A percentile compares a stretch with the other conserved stretches of the same genome.
Conservation (phyloP, 768 basidiomycete genomes). For the Naganishia vaughanmartiniae region DNA sequence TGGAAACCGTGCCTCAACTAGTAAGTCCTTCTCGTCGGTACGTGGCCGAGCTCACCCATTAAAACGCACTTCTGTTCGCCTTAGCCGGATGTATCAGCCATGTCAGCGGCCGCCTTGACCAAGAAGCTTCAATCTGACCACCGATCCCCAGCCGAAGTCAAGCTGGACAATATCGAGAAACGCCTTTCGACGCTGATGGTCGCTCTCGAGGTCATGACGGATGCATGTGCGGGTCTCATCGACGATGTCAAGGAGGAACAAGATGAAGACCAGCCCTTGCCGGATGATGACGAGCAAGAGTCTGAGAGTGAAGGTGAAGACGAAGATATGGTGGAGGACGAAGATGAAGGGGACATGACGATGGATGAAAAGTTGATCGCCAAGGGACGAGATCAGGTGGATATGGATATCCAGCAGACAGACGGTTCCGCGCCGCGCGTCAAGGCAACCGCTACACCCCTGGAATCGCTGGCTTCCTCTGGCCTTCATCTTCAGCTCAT, state of each 20-base stretch:
- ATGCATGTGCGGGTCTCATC: slow-evolving; percentile 78
- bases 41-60: background rate
- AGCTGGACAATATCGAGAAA: slow-evolving; percentile 71
- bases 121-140: slow-evolving; percentile 73
- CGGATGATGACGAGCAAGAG: slow-evolving; percentile 34
- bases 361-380: slow-evolving; percentile 52
- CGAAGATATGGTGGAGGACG: slow-evolving; percentile 49
- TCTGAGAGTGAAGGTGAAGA: slow-evolving; percentile 46
- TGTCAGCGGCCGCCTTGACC: slow-evolving; percentile 33
- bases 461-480: slow-evolving; percentile 10
- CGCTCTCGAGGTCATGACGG: slow-evolving; percentile 83
- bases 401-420: slow-evolving; percentile 46
- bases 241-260: slow-evolving; percentile 43
- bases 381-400: slow-evolving; percentile 50
- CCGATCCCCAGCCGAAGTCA: slow-evolving; percentile 64
- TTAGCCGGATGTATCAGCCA: slow-evolving; percentile 33
- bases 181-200: slow-evolving; percentile 71
- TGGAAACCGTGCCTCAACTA: slow-evolving; percentile 34
- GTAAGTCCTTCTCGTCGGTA: slow-evolving; percentile 1
- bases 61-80: slow-evolving; percentile 6
- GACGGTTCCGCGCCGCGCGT: slow-evolving; percentile 36
- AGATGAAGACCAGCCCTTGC: background rate
- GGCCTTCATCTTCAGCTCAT: slow-evolving; percentile 60
- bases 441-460: slow-evolving; percentile 53
- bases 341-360: slow-evolving; percentile 49